A percentile compares a stretch with the other conserved stretches of the same genome.
phyloP scores from a whole-genome alignment of 305 asterid species.

The Fraxinus latifolia region DNA sequence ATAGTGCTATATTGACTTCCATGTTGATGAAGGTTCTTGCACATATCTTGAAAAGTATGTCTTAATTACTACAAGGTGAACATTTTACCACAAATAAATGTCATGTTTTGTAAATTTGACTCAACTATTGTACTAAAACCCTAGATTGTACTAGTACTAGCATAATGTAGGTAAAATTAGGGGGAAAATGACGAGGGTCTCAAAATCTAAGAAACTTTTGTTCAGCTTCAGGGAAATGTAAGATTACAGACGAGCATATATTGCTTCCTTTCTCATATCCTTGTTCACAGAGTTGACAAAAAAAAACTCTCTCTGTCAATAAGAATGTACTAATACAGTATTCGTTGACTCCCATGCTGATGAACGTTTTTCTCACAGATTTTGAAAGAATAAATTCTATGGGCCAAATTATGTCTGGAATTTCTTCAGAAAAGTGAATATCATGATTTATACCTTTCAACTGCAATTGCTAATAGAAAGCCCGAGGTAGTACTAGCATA shows the following conservation, averaged over 20 bases:
- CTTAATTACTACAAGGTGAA: background rate
- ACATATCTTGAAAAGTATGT: background rate
- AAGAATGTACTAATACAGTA: background rate
- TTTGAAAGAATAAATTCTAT: background rate
- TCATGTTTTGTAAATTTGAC: background rate
- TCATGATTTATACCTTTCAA: background rate
- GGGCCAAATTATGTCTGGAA: background rate
- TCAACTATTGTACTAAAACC: background rate
- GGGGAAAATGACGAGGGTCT: background rate
- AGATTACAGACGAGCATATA: slow-evolving; percentile 12
- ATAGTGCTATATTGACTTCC: background rate
- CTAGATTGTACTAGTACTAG: background rate
- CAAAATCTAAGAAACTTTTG: background rate
- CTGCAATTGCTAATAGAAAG: background rate
- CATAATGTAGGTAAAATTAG: background rate
- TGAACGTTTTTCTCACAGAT: background rate
- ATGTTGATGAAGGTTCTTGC: background rate
- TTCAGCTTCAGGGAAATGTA: background rate
- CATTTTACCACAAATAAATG: background rate
- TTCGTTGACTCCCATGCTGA: background rate
- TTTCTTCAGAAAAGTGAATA: slow-evolving; percentile 11
- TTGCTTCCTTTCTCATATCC: background rate
- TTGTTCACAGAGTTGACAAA: background rate
- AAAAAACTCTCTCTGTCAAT: background rate
- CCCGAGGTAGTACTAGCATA: background rate